Evolutionary conservation across 192 early-diverging fungal genomes (phyloP).

Genomic region (Coemansia sp.): DNA sequence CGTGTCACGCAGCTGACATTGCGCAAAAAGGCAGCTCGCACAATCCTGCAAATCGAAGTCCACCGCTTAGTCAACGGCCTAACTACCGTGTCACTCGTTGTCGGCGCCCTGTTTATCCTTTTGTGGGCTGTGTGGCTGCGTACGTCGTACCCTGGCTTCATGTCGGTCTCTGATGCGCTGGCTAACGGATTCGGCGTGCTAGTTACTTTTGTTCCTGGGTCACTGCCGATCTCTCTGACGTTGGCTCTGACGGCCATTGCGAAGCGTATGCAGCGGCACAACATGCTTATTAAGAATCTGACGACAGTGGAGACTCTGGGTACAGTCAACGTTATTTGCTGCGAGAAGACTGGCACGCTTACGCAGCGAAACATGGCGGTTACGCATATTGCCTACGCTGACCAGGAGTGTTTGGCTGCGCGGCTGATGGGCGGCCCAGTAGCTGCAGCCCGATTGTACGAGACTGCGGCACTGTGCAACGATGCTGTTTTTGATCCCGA

Average conservation of each 20-base stretch:
- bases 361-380: slow-evolving; percentile 80
- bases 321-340: slow-evolving; percentile 70
- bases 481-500: slow-evolving; percentile 64
- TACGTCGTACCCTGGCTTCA: slow-evolving; percentile 59
- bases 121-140: slow-evolving; percentile 64
- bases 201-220: slow-evolving; percentile 79
- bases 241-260: slow-evolving; percentile 78
- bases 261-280: slow-evolving; percentile 68
- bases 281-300: slow-evolving; percentile 81
- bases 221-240: slow-evolving; percentile 80
- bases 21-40: slow-evolving; percentile 45
- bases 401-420: slow-evolving; percentile 29
- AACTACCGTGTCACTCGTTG: slow-evolving; percentile 56
- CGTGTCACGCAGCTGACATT: slow-evolving; percentile 67
- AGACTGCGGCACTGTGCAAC: slow-evolving; percentile 66
- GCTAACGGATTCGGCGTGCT: slow-evolving; percentile 66
- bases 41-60: slow-evolving; percentile 67
- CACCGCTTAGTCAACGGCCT: slow-evolving; percentile 81
- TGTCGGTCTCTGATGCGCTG: slow-evolving; percentile 56
- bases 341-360: slow-evolving; percentile 94
- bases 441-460: slow-evolving; percentile 37
- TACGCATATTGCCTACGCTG: slow-evolving; percentile 17
- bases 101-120: slow-evolving; percentile 57
- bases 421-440: neutral
- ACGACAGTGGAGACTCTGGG: slow-evolving; percentile 89